Conservation (phyloP, 2,329 filamentous ascomycete genomes). For the Penicillium hordei region DNA sequence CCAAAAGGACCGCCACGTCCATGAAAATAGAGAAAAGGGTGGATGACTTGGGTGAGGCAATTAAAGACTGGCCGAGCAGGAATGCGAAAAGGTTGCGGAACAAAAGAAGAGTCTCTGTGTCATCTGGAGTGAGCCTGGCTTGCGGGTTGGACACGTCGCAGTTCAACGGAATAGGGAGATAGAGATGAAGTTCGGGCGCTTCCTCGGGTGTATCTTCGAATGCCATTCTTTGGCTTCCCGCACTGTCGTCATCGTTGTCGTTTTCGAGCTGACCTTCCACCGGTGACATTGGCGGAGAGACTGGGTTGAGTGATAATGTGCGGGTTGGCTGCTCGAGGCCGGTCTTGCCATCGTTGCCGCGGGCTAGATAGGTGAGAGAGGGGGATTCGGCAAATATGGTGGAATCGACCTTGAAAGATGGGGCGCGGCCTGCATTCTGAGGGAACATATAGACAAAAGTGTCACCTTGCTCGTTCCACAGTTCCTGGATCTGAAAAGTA, state of each 20-base stretch:
- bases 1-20: slow-evolving; percentile 58
- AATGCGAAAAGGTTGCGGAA: slow-evolving; percentile 66
- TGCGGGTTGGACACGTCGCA: slow-evolving; percentile 46
- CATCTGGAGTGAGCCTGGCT: slow-evolving; percentile 43
- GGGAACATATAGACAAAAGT: slow-evolving; percentile 64
- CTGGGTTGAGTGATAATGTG: slow-evolving; percentile 34
- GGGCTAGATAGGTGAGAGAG: slow-evolving; percentile 55
- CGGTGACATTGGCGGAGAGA: slow-evolving; percentile 34
- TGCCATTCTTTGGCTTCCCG: slow-evolving; percentile 50
- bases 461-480: slow-evolving; percentile 65
- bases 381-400: slow-evolving; percentile 58
- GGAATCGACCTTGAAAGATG: slow-evolving; percentile 63
- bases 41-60: slow-evolving; percentile 57
- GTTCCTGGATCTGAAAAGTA: slow-evolving; percentile 50
- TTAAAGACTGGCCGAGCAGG: slow-evolving; percentile 60
- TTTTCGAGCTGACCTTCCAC: slow-evolving; percentile 29
- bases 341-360: slow-evolving; percentile 52
- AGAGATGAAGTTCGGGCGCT: slow-evolving; percentile 52
- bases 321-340: slow-evolving; percentile 31
- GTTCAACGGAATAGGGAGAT: slow-evolving; percentile 58
- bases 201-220: slow-evolving; percentile 50
- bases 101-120: slow-evolving; percentile 58
- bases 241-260: slow-evolving; percentile 43
- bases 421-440: slow-evolving; percentile 53
- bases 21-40: slow-evolving; percentile 62